Conservation (phyloP, 345 rosid genomes). For the Salix exigua region DNA sequence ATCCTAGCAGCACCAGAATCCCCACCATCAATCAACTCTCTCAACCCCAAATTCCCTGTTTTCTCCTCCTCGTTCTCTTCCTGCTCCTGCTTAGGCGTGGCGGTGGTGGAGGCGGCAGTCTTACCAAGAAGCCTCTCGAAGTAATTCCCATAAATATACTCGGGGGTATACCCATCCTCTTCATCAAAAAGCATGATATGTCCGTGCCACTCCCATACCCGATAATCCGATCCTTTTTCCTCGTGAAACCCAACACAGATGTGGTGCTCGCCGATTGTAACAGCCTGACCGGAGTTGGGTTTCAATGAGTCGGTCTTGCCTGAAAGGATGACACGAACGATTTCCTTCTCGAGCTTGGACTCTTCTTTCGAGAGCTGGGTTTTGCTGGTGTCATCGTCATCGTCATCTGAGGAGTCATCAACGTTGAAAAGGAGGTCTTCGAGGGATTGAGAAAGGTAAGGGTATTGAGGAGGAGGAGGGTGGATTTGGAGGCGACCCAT, state of each 20-base stretch:
- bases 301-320: conserved; percentile 70
- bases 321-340: conserved; percentile 61
- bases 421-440: conserved; percentile 63
- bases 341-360: conserved; percentile 76
- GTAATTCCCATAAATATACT: conserved; percentile 94
- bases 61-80: conserved; percentile 46
- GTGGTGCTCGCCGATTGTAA: conserved; percentile 79
- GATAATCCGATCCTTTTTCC: conserved; percentile 76
- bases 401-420: conserved; percentile 38
- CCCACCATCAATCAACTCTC: conserved; percentile 74
- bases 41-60: conserved; percentile 61
- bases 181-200: conserved; percentile 93
- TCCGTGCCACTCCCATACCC: conserved; percentile 99
- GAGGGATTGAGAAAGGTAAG: conserved; percentile 65
- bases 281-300: conserved; percentile 94
- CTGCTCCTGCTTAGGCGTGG: conserved; percentile 19
- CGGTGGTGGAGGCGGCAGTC: not conserved
- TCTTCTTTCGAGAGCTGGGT: conserved; percentile 71
- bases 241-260: conserved; percentile 84
- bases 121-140: conserved; percentile 77
- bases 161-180: conserved; percentile 76
- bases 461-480: conserved; percentile 39
- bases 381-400: conserved; percentile 6
- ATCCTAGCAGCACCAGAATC: conserved; percentile 58
- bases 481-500: conserved; percentile 85